Evolutionary conservation across 164 flowering plant genomes (phyloP).

Genomic region (Warburgia ugandensis): DNA sequence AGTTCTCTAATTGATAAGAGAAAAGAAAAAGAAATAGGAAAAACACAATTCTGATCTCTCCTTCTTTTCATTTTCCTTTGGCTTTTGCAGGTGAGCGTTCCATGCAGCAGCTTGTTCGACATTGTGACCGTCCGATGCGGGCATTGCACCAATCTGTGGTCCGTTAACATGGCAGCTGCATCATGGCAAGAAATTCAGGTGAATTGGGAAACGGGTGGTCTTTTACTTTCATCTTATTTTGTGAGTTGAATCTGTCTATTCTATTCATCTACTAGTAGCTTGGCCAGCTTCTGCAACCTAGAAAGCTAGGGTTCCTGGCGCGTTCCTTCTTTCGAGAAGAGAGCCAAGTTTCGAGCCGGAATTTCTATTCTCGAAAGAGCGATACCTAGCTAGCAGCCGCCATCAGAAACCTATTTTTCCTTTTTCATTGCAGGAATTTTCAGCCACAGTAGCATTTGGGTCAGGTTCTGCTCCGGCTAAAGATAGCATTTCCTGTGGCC

Average conservation of each 20-base stretch:
- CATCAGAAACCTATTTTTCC: slow-evolving; percentile 20
- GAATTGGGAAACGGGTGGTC: not conserved
- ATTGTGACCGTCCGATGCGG: slow-evolving; percentile 84
- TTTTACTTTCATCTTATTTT: not conserved
- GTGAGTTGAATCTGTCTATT: not conserved
- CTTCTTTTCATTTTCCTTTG: not conserved
- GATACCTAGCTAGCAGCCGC: slow-evolving; percentile 36
- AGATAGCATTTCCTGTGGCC: slow-evolving; percentile 7
- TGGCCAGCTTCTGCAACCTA: not conserved
- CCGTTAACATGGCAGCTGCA: slow-evolving; percentile 68
- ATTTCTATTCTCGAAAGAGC: slow-evolving; percentile 9
- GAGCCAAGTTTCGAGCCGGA: not conserved
- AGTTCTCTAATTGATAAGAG: too few species aligned
- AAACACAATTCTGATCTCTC: not conserved
- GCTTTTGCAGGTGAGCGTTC: slow-evolving; percentile 67
- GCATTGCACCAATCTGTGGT: slow-evolving; percentile 66
- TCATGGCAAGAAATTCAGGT: slow-evolving; percentile 15
- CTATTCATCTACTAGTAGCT: not conserved
- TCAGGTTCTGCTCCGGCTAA: slow-evolving; percentile 9
- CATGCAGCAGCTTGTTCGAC: slow-evolving; percentile 43
- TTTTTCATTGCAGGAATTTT: slow-evolving; percentile 12
- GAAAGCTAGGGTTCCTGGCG: slow-evolving; percentile 10
- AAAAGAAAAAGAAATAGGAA: too few species aligned
- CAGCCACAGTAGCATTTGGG: slow-evolving; percentile 11
- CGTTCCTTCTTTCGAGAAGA: slow-evolving; percentile 22